Conservation (phyloP, 208 protist species). For the Novymonas esmeraldas region DNA sequence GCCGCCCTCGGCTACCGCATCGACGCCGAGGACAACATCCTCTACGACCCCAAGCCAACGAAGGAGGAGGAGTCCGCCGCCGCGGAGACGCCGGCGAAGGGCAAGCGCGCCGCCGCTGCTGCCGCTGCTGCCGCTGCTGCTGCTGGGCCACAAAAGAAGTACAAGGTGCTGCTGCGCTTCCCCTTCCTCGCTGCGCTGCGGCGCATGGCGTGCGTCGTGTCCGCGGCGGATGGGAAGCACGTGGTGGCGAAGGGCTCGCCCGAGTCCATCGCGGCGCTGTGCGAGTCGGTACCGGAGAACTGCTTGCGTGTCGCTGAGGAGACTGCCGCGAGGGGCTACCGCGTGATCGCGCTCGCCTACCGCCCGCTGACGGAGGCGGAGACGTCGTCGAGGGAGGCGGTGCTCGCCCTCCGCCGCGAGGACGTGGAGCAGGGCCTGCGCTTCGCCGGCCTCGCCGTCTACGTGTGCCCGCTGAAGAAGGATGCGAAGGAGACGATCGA, state of each 20-base stretch:
- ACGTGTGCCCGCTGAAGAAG: slow-evolving; percentile 95
- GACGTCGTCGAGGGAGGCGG: slow-evolving; percentile 43
- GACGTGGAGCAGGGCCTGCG: slow-evolving; percentile 89
- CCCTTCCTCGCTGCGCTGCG: slow-evolving; percentile 96
- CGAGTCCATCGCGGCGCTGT: slow-evolving; percentile 92
- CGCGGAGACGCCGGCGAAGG: slow-evolving; percentile 11
- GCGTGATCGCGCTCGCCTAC: slow-evolving; percentile 97
- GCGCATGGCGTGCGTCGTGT: slow-evolving; percentile 95
- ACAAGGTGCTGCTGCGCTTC: slow-evolving; percentile 91
- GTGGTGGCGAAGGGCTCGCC: slow-evolving; percentile 96
- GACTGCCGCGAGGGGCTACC: slow-evolving; percentile 91
- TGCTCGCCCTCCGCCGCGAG: slow-evolving; percentile 73
- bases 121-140: not conserved
- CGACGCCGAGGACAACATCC: slow-evolving; percentile 66
- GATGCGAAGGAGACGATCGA: slow-evolving; percentile 88
- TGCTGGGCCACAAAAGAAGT: slow-evolving; percentile 30
- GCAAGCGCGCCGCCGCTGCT: slow-evolving; percentile 5
- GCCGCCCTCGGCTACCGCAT: slow-evolving; percentile 90
- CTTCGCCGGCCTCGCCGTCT: slow-evolving; percentile 97
- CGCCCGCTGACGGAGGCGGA: slow-evolving; percentile 68
- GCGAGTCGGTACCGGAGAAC: slow-evolving; percentile 71
- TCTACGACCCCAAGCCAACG: slow-evolving; percentile 55
- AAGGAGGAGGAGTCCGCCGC: slow-evolving; percentile 23
- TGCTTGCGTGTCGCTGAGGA: slow-evolving; percentile 84
- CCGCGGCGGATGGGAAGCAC: slow-evolving; percentile 57